Evolutionary conservation across 2,329 filamentous ascomycete species (phyloP), one percentile per base, ranked within the genome.

Genomic region (Aspergillus fischeri): DNA sequence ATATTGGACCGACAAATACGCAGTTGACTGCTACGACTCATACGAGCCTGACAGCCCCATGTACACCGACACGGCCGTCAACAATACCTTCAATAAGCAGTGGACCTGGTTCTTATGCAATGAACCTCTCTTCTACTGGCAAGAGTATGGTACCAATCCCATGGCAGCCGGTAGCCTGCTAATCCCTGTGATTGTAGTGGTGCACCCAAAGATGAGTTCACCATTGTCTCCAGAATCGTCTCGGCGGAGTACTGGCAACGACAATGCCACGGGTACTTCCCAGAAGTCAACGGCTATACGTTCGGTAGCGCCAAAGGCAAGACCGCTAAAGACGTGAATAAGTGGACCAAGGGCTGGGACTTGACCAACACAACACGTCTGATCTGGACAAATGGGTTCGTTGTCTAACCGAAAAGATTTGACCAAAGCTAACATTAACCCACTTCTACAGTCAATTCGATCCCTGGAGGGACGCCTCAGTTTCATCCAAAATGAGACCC

Each of bases 81-180:
- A 60, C 51, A 86, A 86, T 65, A 54, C 64, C 0, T 63, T 73
- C 35, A 76, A 82, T 61, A 72, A 82, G 0, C 81, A 84, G 59
- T 87, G 83, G 83, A 67, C 75, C 7, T 87, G 84, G 84, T 78
- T 86, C 70, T 75, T 79, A 1, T 87, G 85, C 75, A 86, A 87
- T 65, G 82, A 87, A 67, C 83, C 84, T n/a, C 80, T 83, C 56
- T 80, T 74, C 55, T 83, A 79, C 69, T 86, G 80, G 78, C 81
- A 84, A 67, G 78, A 79, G 73, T 79, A 67, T 64, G 77, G 55
- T 48, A 27, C 24, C 3, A 24, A 28, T 10, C 9, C 4, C 3
- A 6, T 25, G 5, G 6, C 45, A 8, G 1, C 21, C 9, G 28
- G 2, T n/a, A 17, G 17, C 8, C 11, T 17, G 50, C 72, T 78